These are phyloP conservation scores for Microbotryum scabiosae DNA, from an alignment of 1,284 basidiomycete genomes.

Conservation along the genomic window DNA sequence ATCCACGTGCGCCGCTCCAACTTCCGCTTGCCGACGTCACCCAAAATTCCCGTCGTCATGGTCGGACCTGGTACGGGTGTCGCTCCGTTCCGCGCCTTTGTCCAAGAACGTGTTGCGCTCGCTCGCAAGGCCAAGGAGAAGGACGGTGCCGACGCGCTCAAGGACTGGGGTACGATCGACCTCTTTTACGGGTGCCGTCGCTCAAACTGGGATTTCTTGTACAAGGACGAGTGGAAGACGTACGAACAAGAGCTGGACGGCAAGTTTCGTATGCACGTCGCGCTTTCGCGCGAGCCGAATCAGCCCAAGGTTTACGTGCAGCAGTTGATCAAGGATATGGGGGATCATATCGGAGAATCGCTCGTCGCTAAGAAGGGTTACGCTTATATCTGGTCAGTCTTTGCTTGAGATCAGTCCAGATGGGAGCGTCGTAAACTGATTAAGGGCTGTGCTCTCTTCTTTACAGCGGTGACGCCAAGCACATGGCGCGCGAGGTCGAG, in stretches of 20 bases:
- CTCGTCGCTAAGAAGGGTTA: constrained; percentile 91
- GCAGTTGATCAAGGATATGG: constrained; percentile 81
- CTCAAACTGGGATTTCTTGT: constrained; percentile 81
- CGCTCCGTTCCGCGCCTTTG: constrained; percentile 95
- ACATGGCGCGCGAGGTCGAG: constrained; percentile 92
- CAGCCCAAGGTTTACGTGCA: constrained; percentile 90
- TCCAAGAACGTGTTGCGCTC: constrained; percentile 92
- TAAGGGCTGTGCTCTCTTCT: not conserved
- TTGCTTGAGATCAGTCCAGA: not conserved
- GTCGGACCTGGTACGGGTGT: constrained; percentile 96
- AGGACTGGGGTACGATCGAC: constrained; percentile 80
- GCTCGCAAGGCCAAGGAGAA: constrained; percentile 89
- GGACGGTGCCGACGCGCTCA: constrained; percentile 80
- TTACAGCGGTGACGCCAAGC: constrained; percentile 93
- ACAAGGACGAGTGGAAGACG: constrained; percentile 87
- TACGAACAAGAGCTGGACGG: constrained; percentile 78
- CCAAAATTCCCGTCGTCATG: constrained; percentile 98
- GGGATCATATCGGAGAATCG: constrained; percentile 70
- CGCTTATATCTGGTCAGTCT: constrained; percentile 43
- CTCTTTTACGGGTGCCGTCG: constrained; percentile 94
- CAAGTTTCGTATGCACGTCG: constrained; percentile 78
- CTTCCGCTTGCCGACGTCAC: constrained; percentile 91
- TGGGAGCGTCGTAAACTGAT: not conserved
- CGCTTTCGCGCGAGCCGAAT: constrained; percentile 73
- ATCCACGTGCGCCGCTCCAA: constrained; percentile 92